Conservation (phyloP, 2,329 filamentous ascomycete species). For the Aspergillus pseudotamarii region DNA sequence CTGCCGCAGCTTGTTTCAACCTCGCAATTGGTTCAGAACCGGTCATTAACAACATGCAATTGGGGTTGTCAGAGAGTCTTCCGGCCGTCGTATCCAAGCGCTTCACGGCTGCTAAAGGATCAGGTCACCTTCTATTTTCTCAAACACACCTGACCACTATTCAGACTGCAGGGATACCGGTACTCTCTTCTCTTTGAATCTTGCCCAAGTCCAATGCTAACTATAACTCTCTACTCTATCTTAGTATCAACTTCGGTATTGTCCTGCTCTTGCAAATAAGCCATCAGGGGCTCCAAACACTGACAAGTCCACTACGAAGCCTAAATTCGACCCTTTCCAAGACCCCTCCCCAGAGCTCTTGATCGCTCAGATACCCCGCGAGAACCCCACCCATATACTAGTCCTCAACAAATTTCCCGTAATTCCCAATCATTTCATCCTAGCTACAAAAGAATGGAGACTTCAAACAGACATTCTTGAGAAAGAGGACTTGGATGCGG, state of each 20-base stretch:
- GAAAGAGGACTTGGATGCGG: slow-evolving; percentile 43
- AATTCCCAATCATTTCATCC: slow-evolving; percentile 53
- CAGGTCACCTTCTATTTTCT: slow-evolving; percentile 42
- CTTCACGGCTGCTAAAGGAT: slow-evolving; percentile 41
- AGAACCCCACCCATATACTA: slow-evolving; percentile 41
- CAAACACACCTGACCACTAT: slow-evolving; percentile 43
- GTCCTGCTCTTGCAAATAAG: slow-evolving; percentile 51
- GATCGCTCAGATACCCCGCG: slow-evolving; percentile 41
- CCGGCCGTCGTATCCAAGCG: slow-evolving; percentile 39
- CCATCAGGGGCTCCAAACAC: slow-evolving; percentile 32
- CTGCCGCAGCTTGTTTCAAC: slow-evolving; percentile 8
- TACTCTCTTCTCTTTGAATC: slow-evolving; percentile 18
- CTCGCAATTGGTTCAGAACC: slow-evolving; percentile 6
- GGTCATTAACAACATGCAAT: slow-evolving; percentile 31
- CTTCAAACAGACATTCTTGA: slow-evolving; percentile 49
- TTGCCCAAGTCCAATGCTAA: neutral
- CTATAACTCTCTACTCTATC: no score
- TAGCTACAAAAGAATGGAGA: slow-evolving; percentile 49
- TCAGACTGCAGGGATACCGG: slow-evolving; percentile 36
- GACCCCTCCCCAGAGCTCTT: slow-evolving; percentile 47
- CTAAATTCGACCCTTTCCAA: slow-evolving; percentile 49
- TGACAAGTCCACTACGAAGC: slow-evolving; percentile 20
- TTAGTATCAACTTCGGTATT: slow-evolving; percentile 53
- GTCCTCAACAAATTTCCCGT: slow-evolving; percentile 54
- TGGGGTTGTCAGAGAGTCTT: slow-evolving; percentile 40